Base-by-base conservation (phyloP, 2,329 filamentous ascomycete genomes). In the Chlorencoelia australis region DNA sequence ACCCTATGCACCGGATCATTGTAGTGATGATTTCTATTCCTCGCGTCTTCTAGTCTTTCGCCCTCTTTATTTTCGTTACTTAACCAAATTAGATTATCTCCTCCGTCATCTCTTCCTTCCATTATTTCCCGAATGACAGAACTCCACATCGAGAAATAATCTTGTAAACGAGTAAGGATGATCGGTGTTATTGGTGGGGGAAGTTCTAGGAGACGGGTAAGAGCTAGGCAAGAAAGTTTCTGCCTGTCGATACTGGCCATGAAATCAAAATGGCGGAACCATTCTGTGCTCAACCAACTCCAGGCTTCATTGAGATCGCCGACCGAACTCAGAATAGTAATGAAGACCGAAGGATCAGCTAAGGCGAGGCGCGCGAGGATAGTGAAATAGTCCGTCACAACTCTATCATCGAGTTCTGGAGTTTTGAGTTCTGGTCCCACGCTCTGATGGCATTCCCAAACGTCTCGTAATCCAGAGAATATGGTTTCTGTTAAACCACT, bases 321-420 rank as follows among this genome's bases (percentile, higher is more conserved):
- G 19, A 53, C 41, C 4, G 63, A 60, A 13, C 59, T 58, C 13
- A 80, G 58, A 58, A 76, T 63, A 13, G 72, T 66, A 4, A 79
- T 63, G 47, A 94, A 81, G 2, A 82, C 64, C 11, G 79, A 60
- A 1, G 88, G 84, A 24, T 82, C 81, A 1, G 79, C 77, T 2
- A 94, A 63, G 0, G 79, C 74, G 11, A 96, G 70, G 1, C 88
- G 80, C 2, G 85, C 79, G 2, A 98, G 68, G 2, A 96, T 76
- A 4, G 76, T 73, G 53, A 94, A 82, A 57, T 94, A 94, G 54
- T 94, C 84, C 0, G 82, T 82, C 53, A 94, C 78, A 1, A 83
- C 79, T 8, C 87, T 70, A 9, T 78, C 75, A 49, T 81, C 80
- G 21, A 95, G 72, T 19, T 75, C 73, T 26, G 78, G 72, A 14